Evolutionary conservation across 2,329 filamentous ascomycete species (phyloP).

Genomic region (Botrytis pseudocinerea): DNA sequence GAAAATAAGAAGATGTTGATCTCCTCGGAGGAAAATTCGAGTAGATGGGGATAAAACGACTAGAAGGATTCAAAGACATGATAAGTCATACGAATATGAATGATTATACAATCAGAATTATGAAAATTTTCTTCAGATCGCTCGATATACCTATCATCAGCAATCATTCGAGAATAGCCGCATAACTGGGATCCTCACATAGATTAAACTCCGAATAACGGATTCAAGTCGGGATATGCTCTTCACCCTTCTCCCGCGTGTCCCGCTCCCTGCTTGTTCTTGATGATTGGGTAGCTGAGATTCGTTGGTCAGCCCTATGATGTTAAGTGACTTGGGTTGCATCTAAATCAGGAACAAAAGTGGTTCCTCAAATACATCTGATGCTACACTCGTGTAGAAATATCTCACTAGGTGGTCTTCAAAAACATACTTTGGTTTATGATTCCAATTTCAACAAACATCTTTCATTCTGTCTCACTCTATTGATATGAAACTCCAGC

Average conservation of each 20-base stretch:
- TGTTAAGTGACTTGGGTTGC: not conserved
- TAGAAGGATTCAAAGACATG: not conserved
- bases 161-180: not conserved
- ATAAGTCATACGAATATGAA: not conserved
- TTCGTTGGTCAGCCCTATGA: slow-evolving; percentile 14
- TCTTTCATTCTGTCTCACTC: not conserved
- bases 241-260: not conserved
- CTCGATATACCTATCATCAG: slow-evolving; percentile 4
- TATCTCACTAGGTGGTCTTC: not conserved
- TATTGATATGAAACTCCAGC: not conserved
- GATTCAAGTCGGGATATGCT: slow-evolving; percentile 8
- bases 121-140: not conserved
- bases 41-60: not conserved
- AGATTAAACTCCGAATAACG: not conserved
- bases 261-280: not conserved
- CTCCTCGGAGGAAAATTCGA: not conserved
- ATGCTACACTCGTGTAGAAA: not conserved
- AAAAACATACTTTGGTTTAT: not conserved
- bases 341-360: not conserved
- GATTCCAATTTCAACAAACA: not conserved
- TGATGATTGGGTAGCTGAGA: slow-evolving; percentile 6
- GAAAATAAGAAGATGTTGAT: slow-evolving; percentile 1
- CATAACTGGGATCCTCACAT: not conserved
- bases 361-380: not conserved
- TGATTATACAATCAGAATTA: not conserved